These are phyloP conservation scores for Fusarium acutatum DNA, from an alignment of 2,329 filamentous ascomycete genomes.

Conservation along the genomic window DNA sequence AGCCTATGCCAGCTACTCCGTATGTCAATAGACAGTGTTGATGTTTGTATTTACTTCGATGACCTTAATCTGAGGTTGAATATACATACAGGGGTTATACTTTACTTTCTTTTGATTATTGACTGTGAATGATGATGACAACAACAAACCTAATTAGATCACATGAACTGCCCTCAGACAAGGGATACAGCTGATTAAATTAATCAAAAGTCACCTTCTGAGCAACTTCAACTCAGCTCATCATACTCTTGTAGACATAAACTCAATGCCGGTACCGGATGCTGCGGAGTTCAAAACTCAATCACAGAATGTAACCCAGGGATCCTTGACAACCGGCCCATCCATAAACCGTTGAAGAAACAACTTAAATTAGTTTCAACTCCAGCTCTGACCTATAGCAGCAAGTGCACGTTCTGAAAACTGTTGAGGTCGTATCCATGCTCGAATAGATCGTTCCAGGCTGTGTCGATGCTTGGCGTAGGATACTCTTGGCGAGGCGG, in stretches of 20 bases:
- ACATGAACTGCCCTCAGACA: background rate
- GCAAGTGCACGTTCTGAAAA: conserved; percentile 24
- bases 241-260: background rate
- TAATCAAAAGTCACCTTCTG: background rate
- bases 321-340: background rate
- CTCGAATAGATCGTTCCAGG: conserved; percentile 38
- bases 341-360: background rate
- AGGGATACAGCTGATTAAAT: background rate
- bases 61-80: background rate
- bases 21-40: background rate
- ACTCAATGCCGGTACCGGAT: background rate
- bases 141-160: background rate
- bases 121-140: background rate
- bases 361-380: background rate
- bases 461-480: conserved; percentile 35
- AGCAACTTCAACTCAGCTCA: background rate
- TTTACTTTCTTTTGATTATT: background rate
- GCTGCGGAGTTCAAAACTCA: background rate
- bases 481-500: conserved; percentile 31
- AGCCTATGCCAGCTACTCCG: background rate
- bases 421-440: conserved; percentile 35
- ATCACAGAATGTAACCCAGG: background rate
- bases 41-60: background rate
- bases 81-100: background rate
- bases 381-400: conserved; percentile 1